Percentiles rank a stretch among this genome's conserved stretches.
These are phyloP conservation scores for Epicoccum sorghinum DNA, from an alignment of 2,329 filamentous ascomycete genomes.

Conservation along the genomic window DNA sequence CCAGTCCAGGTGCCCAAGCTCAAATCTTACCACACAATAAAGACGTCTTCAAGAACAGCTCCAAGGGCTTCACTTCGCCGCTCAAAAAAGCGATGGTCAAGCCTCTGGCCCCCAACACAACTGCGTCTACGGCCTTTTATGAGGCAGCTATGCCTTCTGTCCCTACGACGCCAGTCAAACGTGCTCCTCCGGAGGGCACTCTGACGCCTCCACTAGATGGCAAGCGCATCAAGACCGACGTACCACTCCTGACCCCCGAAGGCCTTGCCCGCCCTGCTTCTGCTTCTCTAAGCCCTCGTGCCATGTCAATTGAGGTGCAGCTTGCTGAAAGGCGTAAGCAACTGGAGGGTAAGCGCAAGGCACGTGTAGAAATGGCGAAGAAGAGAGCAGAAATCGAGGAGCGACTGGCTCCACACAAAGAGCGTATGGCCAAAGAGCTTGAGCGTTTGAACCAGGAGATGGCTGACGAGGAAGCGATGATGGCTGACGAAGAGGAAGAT, in stretches of 20 bases:
- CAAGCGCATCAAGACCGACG: conserved; percentile 19
- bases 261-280: not conserved
- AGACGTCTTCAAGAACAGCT: not conserved
- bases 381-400: conserved; percentile 25
- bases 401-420: conserved; percentile 23
- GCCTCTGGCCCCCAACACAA: conserved; percentile 5
- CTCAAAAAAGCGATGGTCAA: conserved; percentile 1
- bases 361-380: conserved; percentile 21
- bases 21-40: not conserved
- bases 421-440: conserved; percentile 29
- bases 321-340: conserved; percentile 27
- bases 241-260: not conserved
- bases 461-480: conserved; percentile 23
- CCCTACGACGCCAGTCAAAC: not conserved
- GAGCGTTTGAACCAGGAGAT: conserved; percentile 24
- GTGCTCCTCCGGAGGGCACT: not conserved
- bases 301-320: conserved; percentile 14
- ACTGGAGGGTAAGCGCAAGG: conserved; percentile 17
- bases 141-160: not conserved
- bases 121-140: not conserved
- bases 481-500: conserved; percentile 24
- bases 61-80: not conserved
- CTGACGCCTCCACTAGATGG: conserved; percentile 10
- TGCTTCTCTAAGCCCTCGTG: conserved; percentile 5
- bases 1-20: not conserved